These are phyloP conservation scores for Triangularia setosa DNA, from an alignment of 2,329 filamentous ascomycete genomes.

Conservation along the genomic window DNA sequence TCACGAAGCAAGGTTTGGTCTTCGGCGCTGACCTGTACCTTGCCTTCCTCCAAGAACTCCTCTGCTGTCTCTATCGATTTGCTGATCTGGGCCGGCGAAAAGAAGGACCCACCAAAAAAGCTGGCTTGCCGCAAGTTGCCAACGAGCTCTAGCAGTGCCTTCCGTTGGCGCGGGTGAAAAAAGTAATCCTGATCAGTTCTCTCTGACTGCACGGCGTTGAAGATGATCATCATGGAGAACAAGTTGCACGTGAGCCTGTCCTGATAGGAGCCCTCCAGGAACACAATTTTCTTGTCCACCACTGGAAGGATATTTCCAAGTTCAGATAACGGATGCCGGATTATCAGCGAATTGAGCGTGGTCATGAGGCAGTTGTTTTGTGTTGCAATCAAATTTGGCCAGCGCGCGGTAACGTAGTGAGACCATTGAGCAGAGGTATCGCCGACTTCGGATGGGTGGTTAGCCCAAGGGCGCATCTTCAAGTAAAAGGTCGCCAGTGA, in stretches of 20 bases:
- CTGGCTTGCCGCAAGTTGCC: constrained; percentile 77
- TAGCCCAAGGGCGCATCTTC: constrained; percentile 74
- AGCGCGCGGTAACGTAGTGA: constrained; percentile 62
- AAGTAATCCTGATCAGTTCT: constrained; percentile 81
- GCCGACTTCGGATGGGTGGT: constrained; percentile 49
- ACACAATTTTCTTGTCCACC: constrained; percentile 66
- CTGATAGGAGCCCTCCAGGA: constrained; percentile 77
- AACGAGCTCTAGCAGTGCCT: constrained; percentile 64
- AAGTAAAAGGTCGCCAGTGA: constrained; percentile 67
- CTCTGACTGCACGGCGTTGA: constrained; percentile 86
- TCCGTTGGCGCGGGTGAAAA: constrained; percentile 72
- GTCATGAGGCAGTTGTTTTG: constrained; percentile 57
- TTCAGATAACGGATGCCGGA: constrained; percentile 74
- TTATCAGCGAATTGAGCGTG: constrained; percentile 73
- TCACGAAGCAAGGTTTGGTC: constrained; percentile 60
- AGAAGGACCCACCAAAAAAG: constrained; percentile 81
- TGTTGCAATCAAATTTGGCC: constrained; percentile 50
- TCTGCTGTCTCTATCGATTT: constrained; percentile 63
- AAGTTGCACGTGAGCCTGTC: constrained; percentile 80
- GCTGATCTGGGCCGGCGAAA: constrained; percentile 58
- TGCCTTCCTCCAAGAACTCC: constrained; percentile 62
- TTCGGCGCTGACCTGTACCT: constrained; percentile 52
- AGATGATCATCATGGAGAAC: constrained; percentile 78
- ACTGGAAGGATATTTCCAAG: constrained; percentile 66
- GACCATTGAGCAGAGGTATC: constrained; percentile 65